phyloP scores from a whole-genome alignment of 495 filamentous ascomycete genomes.

The Podospora conica region DNA sequence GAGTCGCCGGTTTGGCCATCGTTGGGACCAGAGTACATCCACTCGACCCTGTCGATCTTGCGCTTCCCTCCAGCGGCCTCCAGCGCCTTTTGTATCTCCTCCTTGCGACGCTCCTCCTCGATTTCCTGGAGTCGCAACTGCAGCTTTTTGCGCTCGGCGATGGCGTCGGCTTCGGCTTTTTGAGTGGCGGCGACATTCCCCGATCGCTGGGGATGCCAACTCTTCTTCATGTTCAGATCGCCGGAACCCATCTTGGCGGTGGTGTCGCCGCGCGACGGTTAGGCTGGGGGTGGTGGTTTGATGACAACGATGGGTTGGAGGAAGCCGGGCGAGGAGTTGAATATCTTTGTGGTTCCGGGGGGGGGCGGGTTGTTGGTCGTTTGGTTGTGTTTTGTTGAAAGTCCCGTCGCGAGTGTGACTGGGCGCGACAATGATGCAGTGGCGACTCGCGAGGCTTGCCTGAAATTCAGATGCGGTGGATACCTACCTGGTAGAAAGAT shows the following conservation, averaged over 20 bases:
- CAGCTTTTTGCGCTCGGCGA: constrained; percentile 89
- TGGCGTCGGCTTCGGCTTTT: constrained; percentile 70
- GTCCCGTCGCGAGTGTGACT: background rate
- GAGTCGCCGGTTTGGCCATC: constrained; percentile 72
- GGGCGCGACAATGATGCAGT: background rate
- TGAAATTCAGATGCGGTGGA: background rate
- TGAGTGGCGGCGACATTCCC: constrained; percentile 32
- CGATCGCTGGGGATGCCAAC: constrained; percentile 63
- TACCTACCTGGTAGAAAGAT: background rate
- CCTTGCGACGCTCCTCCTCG: constrained; percentile 85
- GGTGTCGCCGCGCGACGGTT: constrained; percentile 16
- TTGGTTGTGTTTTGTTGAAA: background rate
- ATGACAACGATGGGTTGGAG: background rate
- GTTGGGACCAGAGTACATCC: constrained; percentile 92
- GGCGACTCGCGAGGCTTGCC: constrained; percentile 5
- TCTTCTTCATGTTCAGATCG: constrained; percentile 95
- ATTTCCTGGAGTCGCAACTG: constrained; percentile 82
- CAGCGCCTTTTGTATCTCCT: constrained; percentile 84
- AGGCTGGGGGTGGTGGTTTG: background rate
- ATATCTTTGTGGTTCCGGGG: background rate
- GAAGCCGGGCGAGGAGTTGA: background rate
- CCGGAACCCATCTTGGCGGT: constrained; percentile 64
- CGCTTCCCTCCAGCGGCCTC: constrained; percentile 80
- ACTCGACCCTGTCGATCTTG: constrained; percentile 76
- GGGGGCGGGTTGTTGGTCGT: background rate